phyloP scores from a whole-genome alignment of 1,139 yeast genomes.

The Candida sp. region DNA sequence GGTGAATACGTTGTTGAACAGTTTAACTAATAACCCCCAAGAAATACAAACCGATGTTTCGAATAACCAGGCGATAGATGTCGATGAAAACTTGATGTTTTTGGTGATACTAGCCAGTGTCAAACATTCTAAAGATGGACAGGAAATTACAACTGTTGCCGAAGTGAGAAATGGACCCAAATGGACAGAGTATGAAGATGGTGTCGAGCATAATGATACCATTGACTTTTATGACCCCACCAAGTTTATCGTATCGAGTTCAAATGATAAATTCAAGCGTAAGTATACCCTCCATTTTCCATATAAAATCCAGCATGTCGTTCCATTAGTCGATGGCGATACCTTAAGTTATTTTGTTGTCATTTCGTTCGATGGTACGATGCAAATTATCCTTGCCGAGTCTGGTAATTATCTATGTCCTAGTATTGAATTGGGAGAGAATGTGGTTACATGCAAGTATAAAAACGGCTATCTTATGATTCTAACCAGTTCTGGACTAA shows the following conservation, averaged over 20 bases:
- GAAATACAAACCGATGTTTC: constrained; percentile 20
- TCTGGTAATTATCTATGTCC: constrained; percentile 51
- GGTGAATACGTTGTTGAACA: constrained; percentile 21
- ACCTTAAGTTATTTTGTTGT: constrained; percentile 44
- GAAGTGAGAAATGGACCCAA: constrained; percentile 45
- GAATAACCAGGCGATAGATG: constrained; percentile 24
- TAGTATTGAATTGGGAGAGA: constrained; percentile 58
- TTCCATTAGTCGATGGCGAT: constrained; percentile 28
- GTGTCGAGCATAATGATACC: constrained; percentile 21
- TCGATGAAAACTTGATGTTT: constrained; percentile 39
- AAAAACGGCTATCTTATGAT: constrained; percentile 54
- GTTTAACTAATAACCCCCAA: constrained; percentile 13
- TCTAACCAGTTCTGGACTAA: constrained; percentile 44
- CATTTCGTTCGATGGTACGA: constrained; percentile 67
- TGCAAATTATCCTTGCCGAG: constrained; percentile 68
- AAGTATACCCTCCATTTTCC: constrained; percentile 36
- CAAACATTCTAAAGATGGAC: constrained; percentile 14
- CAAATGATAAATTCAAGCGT: constrained; percentile 11
- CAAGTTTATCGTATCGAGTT: constrained; percentile 31
- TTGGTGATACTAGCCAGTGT: constrained; percentile 32
- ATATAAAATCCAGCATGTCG: constrained; percentile 38
- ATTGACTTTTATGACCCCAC: constrained; percentile 47
- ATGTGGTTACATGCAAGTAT: constrained; percentile 50
- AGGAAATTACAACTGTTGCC: constrained; percentile 18
- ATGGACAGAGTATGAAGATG: constrained; percentile 32